phyloP scores from a whole-genome alignment of 257 asterid species.

The Capsicum baccatum region DNA sequence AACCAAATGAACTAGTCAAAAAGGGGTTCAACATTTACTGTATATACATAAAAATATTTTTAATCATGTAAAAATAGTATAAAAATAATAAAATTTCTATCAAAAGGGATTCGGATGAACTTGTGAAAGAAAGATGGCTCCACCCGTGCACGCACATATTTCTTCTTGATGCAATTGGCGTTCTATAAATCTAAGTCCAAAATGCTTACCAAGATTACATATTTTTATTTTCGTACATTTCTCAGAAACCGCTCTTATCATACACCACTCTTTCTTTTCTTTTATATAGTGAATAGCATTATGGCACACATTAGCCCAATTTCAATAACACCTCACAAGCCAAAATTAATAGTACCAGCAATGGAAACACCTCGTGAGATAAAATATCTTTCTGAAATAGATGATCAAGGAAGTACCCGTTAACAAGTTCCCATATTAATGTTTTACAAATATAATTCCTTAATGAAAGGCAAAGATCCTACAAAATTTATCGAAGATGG shows the following conservation, averaged over 20 bases:
- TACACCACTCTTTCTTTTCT: not conserved
- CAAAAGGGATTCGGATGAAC: no score
- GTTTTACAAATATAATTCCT: constrained; percentile 15
- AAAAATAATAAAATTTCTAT: no score
- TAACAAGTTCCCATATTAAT: not conserved
- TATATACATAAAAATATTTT: no score
- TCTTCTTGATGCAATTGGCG: not conserved
- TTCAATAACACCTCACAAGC: not conserved
- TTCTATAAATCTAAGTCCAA: not conserved
- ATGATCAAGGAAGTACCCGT: not conserved
- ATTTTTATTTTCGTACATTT: not conserved
- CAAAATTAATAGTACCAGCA: not conserved
- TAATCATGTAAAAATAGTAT: no score
- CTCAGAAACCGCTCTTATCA: not conserved
- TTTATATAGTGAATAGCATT: not conserved
- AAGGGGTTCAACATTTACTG: no score
- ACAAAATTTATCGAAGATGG: constrained; percentile 24
- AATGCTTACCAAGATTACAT: not conserved
- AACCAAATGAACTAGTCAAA: no score
- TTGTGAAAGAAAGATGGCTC: no score
- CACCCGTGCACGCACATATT: no score
- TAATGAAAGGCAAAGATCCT: constrained; percentile 25
- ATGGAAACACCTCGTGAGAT: not conserved
- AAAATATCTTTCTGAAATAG: constrained; percentile 4
- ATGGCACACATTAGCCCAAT: not conserved